Percentiles rank a stretch among this genome's conserved stretches.
Conservation (phyloP, 139 green algal genomes). For the Tetraselmis striata region DNA sequence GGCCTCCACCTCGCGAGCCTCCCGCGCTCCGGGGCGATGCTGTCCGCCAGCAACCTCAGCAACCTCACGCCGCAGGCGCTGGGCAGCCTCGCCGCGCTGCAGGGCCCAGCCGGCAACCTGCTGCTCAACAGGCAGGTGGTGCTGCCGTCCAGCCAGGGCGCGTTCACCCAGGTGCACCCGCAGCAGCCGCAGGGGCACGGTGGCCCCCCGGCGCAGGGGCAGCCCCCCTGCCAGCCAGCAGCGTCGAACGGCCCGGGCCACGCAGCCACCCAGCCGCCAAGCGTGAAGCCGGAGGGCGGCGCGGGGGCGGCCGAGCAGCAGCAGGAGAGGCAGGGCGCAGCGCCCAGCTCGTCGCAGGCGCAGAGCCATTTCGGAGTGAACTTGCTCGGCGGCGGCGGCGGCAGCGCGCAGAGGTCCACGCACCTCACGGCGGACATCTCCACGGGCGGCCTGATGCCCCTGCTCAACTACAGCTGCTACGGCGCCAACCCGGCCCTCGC, state of each 20-base stretch:
- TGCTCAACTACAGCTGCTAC: background rate
- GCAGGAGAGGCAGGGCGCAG: background rate
- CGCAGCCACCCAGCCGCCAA: too few relatives aligned
- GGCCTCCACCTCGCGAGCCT: background rate
- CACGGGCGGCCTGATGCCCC: background rate
- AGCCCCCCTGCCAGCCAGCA: background rate
- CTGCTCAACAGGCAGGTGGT: background rate
- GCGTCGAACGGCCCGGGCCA: background rate
- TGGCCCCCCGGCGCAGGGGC: too few relatives aligned
- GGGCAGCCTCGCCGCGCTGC: background rate
- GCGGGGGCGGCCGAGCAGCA: background rate
- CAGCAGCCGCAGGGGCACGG: background rate
- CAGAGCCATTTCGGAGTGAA: background rate
- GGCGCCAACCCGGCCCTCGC: background rate
- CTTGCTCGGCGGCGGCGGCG: background rate
- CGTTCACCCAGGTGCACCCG: background rate
- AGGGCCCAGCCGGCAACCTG: background rate
- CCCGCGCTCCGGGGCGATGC: background rate
- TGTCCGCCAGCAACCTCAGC: background rate
- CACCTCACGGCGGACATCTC: background rate
- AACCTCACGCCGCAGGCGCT: background rate
- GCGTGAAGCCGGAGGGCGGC: background rate
- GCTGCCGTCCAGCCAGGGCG: background rate
- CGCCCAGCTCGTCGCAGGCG: background rate
- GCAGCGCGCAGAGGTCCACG: background rate